phyloP scores from a whole-genome alignment of 495 filamentous ascomycete species.

The Letharia columbiana region DNA sequence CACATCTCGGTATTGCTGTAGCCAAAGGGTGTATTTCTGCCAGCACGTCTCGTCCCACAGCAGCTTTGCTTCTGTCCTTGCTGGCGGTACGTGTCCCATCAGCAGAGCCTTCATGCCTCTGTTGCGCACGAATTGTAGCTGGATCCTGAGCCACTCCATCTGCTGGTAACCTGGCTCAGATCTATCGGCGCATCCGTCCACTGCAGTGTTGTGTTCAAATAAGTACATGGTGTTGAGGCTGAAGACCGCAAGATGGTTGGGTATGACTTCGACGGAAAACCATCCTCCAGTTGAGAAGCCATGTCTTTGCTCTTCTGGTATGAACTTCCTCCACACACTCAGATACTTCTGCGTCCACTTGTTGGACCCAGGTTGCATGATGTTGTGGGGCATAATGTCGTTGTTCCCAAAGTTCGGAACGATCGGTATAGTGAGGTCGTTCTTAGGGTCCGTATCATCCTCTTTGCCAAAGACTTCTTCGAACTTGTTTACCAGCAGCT shows the following conservation, averaged over 20 bases:
- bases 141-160: constrained; percentile 93
- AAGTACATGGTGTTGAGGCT: constrained; percentile 97
- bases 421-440: constrained; percentile 64
- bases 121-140: constrained; percentile 71
- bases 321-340: constrained; percentile 73
- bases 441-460: constrained; percentile 42
- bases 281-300: constrained; percentile 87
- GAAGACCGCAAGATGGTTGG: constrained; percentile 76
- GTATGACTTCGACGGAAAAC: constrained; percentile 90
- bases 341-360: constrained; percentile 65
- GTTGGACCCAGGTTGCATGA: constrained; percentile 77
- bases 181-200: constrained; percentile 73
- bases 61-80: constrained; percentile 69
- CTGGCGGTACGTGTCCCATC: constrained; percentile 89
- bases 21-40: constrained; percentile 94
- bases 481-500: constrained; percentile 67
- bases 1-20: constrained; percentile 83
- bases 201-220: constrained; percentile 81
- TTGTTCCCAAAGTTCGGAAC: constrained; percentile 94
- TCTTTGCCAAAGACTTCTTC: constrained; percentile 56
- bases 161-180: constrained; percentile 86
- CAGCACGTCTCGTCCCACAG: constrained; percentile 94
- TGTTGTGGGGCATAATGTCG: constrained; percentile 95
- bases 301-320: constrained; percentile 89
- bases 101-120: constrained; percentile 91